Evolutionary conservation across 1,139 yeast species (phyloP).

Genomic region (Taiozyma onychis): DNA sequence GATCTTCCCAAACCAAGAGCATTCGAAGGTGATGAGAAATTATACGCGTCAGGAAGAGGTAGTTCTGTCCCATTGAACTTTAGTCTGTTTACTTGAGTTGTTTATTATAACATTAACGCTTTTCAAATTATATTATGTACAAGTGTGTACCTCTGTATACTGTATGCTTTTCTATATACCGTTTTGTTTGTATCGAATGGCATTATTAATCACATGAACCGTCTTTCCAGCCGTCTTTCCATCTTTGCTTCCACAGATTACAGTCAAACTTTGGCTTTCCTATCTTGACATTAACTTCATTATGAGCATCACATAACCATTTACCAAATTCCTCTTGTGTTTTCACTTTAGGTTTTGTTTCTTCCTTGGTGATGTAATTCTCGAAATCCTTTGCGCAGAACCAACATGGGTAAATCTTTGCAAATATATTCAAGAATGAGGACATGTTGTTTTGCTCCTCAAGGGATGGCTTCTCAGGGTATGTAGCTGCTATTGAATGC

Average conservation of each 20-base stretch:
- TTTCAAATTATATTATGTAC: background rate
- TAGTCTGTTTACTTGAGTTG: slow-evolving; percentile 29
- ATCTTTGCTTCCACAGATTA: slow-evolving; percentile 82
- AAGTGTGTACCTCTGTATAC: background rate
- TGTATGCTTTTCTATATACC: background rate
- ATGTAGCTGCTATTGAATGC: slow-evolving; percentile 86
- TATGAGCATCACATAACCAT: slow-evolving; percentile 96
- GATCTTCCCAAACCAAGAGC: slow-evolving; percentile 82
- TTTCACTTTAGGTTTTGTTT: slow-evolving; percentile 59
- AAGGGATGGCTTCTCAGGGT: slow-evolving; percentile 63
- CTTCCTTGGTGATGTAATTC: slow-evolving; percentile 43
- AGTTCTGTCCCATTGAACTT: slow-evolving; percentile 85
- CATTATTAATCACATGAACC: slow-evolving; percentile 13
- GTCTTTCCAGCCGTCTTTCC: slow-evolving; percentile 75
- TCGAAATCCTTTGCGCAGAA: slow-evolving; percentile 86
- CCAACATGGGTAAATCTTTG: slow-evolving; percentile 90
- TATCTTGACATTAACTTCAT: slow-evolving; percentile 76
- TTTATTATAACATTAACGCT: too few species aligned
- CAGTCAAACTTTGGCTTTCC: slow-evolving; percentile 88
- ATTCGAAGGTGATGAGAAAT: slow-evolving; percentile 61
- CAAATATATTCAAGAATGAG: slow-evolving; percentile 63
- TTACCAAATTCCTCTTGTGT: slow-evolving; percentile 76
- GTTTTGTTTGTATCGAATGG: background rate
- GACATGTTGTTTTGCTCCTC: slow-evolving; percentile 67
- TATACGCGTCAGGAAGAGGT: slow-evolving; percentile 96